Conservation (phyloP, 495 filamentous ascomycete genomes). For the Aspergillus sparsus region DNA sequence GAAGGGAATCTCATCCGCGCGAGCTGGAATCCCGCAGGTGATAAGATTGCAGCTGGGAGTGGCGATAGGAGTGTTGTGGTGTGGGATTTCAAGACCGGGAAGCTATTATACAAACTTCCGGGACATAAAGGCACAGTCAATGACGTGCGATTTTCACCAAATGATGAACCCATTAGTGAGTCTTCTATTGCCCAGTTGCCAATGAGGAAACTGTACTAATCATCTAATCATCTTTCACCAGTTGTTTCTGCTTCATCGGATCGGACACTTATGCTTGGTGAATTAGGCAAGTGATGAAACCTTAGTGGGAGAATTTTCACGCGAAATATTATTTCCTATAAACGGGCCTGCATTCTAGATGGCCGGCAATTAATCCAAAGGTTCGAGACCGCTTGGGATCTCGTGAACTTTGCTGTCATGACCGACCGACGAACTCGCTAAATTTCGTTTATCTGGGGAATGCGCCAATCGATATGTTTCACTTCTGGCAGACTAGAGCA, state of each 20-base stretch:
- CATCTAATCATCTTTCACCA: conserved; percentile 38
- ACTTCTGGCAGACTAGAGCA: neutral
- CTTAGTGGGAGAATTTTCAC: neutral
- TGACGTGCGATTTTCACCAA: conserved; percentile 85
- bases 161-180: conserved; percentile 85
- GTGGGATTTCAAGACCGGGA: conserved; percentile 81
- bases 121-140: conserved; percentile 97
- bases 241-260: conserved; percentile 88
- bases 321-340: neutral
- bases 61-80: conserved; percentile 89
- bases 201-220: conserved; percentile 6
- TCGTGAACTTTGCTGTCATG: neutral
- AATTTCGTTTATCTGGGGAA: neutral
- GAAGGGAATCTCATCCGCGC: conserved; percentile 92
- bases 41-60: conserved; percentile 83
- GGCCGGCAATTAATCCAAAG: too few species aligned
- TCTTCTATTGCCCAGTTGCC: conserved; percentile 26
- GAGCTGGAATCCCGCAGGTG: conserved; percentile 86
- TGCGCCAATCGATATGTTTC: neutral
- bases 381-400: neutral
- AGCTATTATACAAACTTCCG: conserved; percentile 89
- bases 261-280: conserved; percentile 73
- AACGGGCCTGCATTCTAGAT: too few species aligned
- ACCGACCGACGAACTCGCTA: neutral
- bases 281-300: conserved; percentile 59